Conservation (phyloP, 164 flowering plant genomes). For the Berberis thunbergii region DNA sequence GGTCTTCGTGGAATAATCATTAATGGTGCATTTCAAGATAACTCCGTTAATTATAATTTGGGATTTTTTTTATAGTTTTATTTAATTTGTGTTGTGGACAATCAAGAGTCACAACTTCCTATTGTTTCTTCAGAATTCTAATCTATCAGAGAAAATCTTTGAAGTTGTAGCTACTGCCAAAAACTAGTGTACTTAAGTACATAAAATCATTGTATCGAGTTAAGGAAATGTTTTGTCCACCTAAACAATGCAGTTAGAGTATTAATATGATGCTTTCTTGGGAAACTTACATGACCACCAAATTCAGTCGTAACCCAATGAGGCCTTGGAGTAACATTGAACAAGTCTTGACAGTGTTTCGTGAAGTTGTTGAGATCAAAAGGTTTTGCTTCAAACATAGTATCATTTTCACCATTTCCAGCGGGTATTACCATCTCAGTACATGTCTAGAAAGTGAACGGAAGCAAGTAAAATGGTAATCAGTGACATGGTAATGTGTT, state of each 20-base stretch:
- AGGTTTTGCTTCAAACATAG: conserved; percentile 40
- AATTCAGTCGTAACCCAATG: conserved; percentile 62
- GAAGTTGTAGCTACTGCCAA: too few species aligned
- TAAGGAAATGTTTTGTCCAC: too few species aligned
- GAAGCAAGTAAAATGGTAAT: background rate
- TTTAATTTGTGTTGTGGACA: too few species aligned
- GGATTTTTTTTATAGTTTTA: too few species aligned
- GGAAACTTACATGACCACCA: conserved; percentile 48
- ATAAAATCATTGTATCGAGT: too few species aligned
- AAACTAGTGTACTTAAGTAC: too few species aligned
- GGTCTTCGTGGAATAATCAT: too few species aligned
- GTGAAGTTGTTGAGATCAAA: conserved; percentile 22
- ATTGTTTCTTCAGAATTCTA: too few species aligned
- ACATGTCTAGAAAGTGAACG: conserved; percentile 27
- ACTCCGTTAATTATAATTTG: too few species aligned
- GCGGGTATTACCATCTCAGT: conserved; percentile 60
- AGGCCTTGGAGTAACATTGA: conserved; percentile 49
- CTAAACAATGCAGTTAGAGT: background rate
- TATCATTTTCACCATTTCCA: conserved; percentile 27
- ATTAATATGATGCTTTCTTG: background rate
- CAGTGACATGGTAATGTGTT: background rate
- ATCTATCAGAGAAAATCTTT: too few species aligned
- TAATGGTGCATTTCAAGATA: too few species aligned
- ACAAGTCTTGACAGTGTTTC: conserved; percentile 20
- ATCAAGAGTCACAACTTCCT: too few species aligned